Evolutionary conservation across 495 filamentous ascomycete genomes (phyloP).

Genomic region (Hypoxylon lienhwacheense): DNA sequence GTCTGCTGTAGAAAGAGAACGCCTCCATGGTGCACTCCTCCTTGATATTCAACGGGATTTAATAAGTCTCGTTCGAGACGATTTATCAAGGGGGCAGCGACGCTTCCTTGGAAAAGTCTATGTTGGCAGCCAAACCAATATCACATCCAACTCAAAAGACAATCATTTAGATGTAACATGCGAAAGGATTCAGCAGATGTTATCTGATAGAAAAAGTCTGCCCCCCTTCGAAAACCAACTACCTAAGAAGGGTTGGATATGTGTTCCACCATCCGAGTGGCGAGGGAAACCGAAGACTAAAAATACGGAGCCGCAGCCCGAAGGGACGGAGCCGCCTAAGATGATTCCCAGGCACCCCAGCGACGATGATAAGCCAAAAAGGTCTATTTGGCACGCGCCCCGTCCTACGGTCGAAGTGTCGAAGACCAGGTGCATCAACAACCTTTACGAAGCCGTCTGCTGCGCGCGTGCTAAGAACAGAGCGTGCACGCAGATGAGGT

Average conservation of each 20-base stretch:
- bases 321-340: neutral
- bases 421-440: conserved; percentile 43
- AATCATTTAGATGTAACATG: conserved; percentile 23
- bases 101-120: conserved; percentile 42
- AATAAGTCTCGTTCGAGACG: conserved; percentile 37
- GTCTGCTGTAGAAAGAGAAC: conserved; percentile 22
- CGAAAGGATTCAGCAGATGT: conserved; percentile 20
- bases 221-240: conserved; percentile 36
- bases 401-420: conserved; percentile 22
- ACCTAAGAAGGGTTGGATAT: conserved; percentile 26
- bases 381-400: conserved; percentile 51
- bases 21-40: conserved; percentile 21
- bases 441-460: conserved; percentile 43
- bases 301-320: neutral
- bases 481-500: conserved; percentile 35
- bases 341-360: conserved; percentile 6
- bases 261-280: conserved; percentile 9
- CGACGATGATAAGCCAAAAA: conserved; percentile 34
- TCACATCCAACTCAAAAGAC: conserved; percentile 2
- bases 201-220: conserved; percentile 30
- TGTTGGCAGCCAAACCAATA: conserved; percentile 38
- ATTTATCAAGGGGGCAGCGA: conserved; percentile 30
- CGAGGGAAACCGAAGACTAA: neutral
- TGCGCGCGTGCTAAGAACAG: conserved; percentile 21
- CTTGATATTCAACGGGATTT: conserved; percentile 46